Conservation (phyloP, 1,139 yeast genomes). For the Spathaspora sp. region DNA sequence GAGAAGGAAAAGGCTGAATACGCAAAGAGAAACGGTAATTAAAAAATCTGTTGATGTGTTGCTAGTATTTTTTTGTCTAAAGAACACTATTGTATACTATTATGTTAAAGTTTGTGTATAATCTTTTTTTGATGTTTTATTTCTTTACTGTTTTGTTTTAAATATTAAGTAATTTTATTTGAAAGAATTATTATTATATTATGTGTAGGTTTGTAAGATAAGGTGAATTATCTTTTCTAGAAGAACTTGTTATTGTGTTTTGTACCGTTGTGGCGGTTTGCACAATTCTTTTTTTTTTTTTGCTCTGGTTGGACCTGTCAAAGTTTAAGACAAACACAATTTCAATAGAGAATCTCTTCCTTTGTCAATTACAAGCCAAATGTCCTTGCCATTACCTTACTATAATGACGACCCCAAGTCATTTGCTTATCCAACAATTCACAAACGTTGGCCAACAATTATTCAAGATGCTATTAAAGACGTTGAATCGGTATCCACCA, state of each 20-base stretch:
- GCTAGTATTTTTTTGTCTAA: not conserved
- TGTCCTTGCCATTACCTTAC: conserved; percentile 42
- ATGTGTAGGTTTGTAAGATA: too few relatives aligned
- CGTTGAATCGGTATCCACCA: conserved; percentile 23
- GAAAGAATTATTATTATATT: not conserved
- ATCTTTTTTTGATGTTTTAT: conserved; percentile 3
- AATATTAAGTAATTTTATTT: conserved; percentile 3
- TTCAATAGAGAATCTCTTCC: not conserved
- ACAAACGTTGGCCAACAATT: conserved; percentile 85
- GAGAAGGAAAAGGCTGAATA: conserved; percentile 95
- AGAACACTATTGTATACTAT: conserved; percentile 5
- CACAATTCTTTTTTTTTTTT: not conserved
- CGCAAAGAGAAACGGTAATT: conserved; percentile 44
- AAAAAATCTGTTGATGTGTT: not conserved
- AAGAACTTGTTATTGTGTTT: not conserved
- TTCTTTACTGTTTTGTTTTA: conserved; percentile 4
- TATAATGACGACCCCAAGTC: conserved; percentile 69
- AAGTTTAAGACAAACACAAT: not conserved
- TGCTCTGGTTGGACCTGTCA: not conserved
- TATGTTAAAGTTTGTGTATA: conserved; percentile 2
- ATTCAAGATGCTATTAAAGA: conserved; percentile 68
- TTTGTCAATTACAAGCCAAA: not conserved
- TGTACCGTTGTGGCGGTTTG: not conserved
- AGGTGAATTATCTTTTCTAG: too few relatives aligned
- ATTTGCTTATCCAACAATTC: conserved; percentile 80